Evolutionary conservation across 2,329 filamentous ascomycete genomes (phyloP).

Genomic region (Aspergillus sp.): DNA sequence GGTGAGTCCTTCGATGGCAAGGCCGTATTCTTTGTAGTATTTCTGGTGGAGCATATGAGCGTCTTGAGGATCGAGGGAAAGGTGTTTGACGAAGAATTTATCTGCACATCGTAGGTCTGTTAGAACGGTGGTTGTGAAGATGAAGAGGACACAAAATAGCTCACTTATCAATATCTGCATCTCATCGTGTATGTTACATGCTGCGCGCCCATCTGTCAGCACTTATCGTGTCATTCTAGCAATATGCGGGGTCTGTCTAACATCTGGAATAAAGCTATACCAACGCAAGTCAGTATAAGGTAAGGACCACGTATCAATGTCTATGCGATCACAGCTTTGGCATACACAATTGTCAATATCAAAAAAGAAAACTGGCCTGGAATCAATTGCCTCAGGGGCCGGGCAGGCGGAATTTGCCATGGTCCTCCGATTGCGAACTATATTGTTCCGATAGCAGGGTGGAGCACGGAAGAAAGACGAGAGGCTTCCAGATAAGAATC

Average conservation of each 20-base stretch:
- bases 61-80: slow-evolving; percentile 69
- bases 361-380: slow-evolving; percentile 64
- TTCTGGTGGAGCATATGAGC: slow-evolving; percentile 81
- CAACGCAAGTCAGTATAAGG: slow-evolving; percentile 8
- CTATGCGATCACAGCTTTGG: slow-evolving; percentile 6
- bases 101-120: slow-evolving; percentile 33
- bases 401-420: slow-evolving; percentile 12
- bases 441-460: background rate
- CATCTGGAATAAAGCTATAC: slow-evolving; percentile 75
- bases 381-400: slow-evolving; percentile 23
- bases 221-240: background rate
- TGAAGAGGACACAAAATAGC: slow-evolving; percentile 9
- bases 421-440: slow-evolving; percentile 11
- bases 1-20: slow-evolving; percentile 94
- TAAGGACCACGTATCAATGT: background rate
- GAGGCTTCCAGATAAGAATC: background rate
- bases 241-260: slow-evolving; percentile 34
- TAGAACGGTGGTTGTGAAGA: background rate
- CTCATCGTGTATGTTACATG: slow-evolving; percentile 75
- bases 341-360: slow-evolving; percentile 94
- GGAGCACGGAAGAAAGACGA: slow-evolving; percentile 1
- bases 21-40: slow-evolving; percentile 92
- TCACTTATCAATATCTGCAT: slow-evolving; percentile 76
- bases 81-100: slow-evolving; percentile 61
- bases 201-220: slow-evolving; percentile 36